phyloP scores from a whole-genome alignment of 345 rosid genomes.

The Citropsis articulata region DNA sequence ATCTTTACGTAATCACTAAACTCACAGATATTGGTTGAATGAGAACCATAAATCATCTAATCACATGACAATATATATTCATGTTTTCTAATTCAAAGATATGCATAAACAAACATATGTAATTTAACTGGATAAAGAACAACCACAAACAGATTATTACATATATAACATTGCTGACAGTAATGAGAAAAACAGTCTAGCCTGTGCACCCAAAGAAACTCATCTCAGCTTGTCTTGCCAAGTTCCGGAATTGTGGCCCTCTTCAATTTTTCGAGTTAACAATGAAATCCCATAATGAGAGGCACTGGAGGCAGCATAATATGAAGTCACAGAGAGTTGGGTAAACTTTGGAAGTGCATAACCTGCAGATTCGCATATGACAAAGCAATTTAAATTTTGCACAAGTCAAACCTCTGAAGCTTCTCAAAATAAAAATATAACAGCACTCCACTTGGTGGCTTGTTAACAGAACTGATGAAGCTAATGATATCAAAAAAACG shows the following conservation, averaged over 20 bases:
- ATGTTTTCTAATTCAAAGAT: not conserved
- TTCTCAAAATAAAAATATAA: not conserved
- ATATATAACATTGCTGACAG: not conserved
- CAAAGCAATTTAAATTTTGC: constrained; percentile 12
- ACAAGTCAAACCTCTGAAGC: not conserved
- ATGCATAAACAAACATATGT: not conserved
- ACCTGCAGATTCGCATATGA: constrained; percentile 42
- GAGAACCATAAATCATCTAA: not conserved
- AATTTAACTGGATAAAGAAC: not conserved
- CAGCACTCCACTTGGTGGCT: not conserved
- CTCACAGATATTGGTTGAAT: not conserved
- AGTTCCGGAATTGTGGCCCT: constrained; percentile 42
- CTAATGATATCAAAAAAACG: not conserved
- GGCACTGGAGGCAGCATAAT: constrained; percentile 89
- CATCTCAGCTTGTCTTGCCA: constrained; percentile 46
- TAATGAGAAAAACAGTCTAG: constrained; percentile 1
- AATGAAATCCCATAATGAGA: constrained; percentile 85
- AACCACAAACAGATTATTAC: not conserved
- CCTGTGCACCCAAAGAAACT: constrained; percentile 21
- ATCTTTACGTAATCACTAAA: not conserved
- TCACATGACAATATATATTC: not conserved
- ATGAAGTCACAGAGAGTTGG: constrained; percentile 80
- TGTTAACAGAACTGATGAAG: not conserved
- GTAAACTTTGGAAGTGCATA: constrained; percentile 81
- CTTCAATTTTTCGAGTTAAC: constrained; percentile 75